These are phyloP conservation scores for Martensiomyces pterosporus DNA, from an alignment of 192 early-diverging fungal genomes.

Conservation along the genomic window DNA sequence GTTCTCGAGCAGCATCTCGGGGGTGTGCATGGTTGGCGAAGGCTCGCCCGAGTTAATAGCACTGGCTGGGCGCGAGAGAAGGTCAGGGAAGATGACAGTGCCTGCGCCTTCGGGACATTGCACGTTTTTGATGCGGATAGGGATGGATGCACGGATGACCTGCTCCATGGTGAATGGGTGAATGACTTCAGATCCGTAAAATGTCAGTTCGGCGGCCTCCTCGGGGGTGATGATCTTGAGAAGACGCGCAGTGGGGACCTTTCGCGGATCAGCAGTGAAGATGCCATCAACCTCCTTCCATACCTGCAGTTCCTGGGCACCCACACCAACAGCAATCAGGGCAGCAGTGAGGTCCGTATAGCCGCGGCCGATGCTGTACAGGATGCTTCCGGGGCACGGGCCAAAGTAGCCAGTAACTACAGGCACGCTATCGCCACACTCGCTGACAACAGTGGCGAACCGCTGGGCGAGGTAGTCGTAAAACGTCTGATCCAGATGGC, in stretches of 20 bases:
- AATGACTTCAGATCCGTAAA: conserved; percentile 93
- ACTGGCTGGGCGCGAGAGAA: conserved; percentile 49
- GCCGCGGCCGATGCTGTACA: conserved; percentile 90
- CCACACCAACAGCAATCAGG: conserved; percentile 82
- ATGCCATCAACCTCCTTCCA: conserved; percentile 99
- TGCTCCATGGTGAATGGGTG: conserved; percentile 99
- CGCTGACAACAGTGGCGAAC: conserved; percentile 57
- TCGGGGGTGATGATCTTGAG: conserved; percentile 94
- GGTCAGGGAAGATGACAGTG: conserved; percentile 90
- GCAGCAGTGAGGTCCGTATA: conserved; percentile 98
- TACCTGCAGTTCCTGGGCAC: conserved; percentile 91
- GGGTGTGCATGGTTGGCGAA: conserved; percentile 53
- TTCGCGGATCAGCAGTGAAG: conserved; percentile 97
- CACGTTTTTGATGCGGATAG: conserved; percentile 98
- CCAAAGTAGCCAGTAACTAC: conserved; percentile 98
- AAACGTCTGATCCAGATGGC: conserved; percentile 85
- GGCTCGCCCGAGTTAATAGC: conserved; percentile 51
- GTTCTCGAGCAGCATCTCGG: conserved; percentile 62
- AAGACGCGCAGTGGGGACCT: conserved; percentile 79
- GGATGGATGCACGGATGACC: conserved; percentile 92
- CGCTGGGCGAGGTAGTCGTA: conserved; percentile 85
- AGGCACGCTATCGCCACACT: conserved; percentile 67
- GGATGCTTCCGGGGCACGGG: conserved; percentile 89
- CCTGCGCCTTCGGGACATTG: conserved; percentile 89
- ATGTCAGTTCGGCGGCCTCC: conserved; percentile 97